Evolutionary conservation across 2,329 filamentous ascomycete genomes (phyloP).

Genomic region (Alternaria novae-zelandiae): DNA sequence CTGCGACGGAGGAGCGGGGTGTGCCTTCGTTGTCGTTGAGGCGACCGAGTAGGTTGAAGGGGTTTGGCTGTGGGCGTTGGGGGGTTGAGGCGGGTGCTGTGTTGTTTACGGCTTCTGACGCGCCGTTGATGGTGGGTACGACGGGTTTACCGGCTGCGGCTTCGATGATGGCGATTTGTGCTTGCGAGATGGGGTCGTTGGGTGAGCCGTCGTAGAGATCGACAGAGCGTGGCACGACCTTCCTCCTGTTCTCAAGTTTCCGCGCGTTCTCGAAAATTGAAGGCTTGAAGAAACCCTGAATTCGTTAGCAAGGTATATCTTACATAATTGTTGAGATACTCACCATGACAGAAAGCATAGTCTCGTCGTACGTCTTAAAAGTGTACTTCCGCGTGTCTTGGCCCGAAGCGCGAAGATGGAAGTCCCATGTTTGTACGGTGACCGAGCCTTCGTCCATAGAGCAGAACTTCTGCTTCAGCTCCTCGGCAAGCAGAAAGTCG

Average conservation of each 20-base stretch:
- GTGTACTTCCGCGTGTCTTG: slow-evolving; percentile 90
- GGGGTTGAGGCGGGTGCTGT: slow-evolving; percentile 60
- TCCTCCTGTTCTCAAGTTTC: slow-evolving; percentile 81
- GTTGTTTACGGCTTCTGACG: slow-evolving; percentile 41
- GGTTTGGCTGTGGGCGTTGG: slow-evolving; percentile 57
- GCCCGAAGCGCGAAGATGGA: slow-evolving; percentile 86
- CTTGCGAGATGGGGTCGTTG: slow-evolving; percentile 86
- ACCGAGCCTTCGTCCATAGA: slow-evolving; percentile 91
- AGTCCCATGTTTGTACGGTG: slow-evolving; percentile 85
- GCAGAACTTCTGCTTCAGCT: slow-evolving; percentile 91
- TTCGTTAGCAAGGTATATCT: slow-evolving; percentile 14
- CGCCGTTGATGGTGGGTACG: slow-evolving; percentile 35
- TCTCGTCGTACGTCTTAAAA: slow-evolving; percentile 97
- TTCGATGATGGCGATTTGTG: slow-evolving; percentile 73
- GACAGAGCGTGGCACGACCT: slow-evolving; percentile 83
- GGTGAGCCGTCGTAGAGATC: slow-evolving; percentile 93
- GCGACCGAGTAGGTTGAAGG: slow-evolving; percentile 73
- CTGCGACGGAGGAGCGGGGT: slow-evolving; percentile 83
- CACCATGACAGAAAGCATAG: slow-evolving; percentile 86
- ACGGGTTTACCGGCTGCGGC: slow-evolving; percentile 53
- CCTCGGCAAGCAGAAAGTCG: slow-evolving; percentile 91
- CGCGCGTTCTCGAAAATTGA: slow-evolving; percentile 80
- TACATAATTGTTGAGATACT: slow-evolving; percentile 13
- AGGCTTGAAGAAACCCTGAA: slow-evolving; percentile 82
- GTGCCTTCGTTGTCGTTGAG: slow-evolving; percentile 74